phyloP scores from a whole-genome alignment of 2,329 filamentous ascomycete species.

The Penicillium vulpinum region DNA sequence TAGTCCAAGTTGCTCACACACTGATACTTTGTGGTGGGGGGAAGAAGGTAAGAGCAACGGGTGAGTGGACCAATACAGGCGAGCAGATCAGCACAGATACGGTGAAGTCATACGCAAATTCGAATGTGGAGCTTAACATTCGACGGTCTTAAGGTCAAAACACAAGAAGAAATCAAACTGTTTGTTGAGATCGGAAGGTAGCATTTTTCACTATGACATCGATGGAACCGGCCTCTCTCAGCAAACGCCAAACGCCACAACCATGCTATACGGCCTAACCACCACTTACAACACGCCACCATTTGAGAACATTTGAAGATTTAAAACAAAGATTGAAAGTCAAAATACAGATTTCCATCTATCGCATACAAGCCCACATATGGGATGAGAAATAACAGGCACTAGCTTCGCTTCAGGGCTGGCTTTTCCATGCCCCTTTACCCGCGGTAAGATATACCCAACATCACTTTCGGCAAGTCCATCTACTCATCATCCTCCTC shows the following conservation, averaged over 20 bases:
- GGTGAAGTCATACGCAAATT: slow-evolving; percentile 10
- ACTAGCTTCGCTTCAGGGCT: slow-evolving; percentile 9
- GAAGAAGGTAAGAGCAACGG: slow-evolving; percentile 11
- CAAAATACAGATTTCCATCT: slow-evolving; percentile 28
- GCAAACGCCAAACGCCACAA: slow-evolving; percentile 25
- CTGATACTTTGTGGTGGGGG: slow-evolving; percentile 23
- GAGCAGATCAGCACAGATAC: slow-evolving; percentile 10
- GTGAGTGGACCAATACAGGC: slow-evolving; percentile 22
- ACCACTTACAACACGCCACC: slow-evolving; percentile 4
- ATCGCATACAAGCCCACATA: slow-evolving; percentile 26
- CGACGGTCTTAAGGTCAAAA: not conserved
- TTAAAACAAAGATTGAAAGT: slow-evolving; percentile 1
- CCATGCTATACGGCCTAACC: slow-evolving; percentile 15
- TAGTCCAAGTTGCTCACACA: slow-evolving; percentile 8
- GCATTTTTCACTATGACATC: slow-evolving; percentile 28
- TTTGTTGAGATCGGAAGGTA: not conserved
- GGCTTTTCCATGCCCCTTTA: slow-evolving; percentile 24
- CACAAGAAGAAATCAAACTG: not conserved
- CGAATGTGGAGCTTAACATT: slow-evolving; percentile 1
- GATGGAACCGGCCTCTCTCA: slow-evolving; percentile 18
- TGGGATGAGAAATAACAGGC: slow-evolving; percentile 25
- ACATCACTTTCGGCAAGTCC: not conserved
- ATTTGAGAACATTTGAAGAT: not conserved
- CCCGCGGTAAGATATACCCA: slow-evolving; percentile 14
- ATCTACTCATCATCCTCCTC: slow-evolving; percentile 58